Conservation (phyloP, 2,329 filamentous ascomycete genomes). For the Colletotrichum gloeosporioides region DNA sequence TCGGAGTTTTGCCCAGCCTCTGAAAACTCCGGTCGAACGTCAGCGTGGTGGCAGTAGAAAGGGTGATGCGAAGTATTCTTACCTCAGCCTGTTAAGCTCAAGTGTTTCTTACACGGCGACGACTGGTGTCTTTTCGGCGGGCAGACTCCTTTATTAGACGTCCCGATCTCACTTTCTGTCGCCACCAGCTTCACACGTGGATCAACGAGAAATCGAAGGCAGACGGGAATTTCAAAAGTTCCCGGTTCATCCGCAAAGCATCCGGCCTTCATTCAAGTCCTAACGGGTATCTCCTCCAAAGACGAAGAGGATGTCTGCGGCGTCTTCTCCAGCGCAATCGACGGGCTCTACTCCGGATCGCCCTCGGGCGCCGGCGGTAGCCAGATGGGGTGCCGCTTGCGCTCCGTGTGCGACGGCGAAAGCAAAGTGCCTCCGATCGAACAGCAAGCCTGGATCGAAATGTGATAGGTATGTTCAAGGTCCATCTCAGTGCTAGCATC, state of each 20-base stretch:
- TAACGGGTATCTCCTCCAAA: fast-evolving
- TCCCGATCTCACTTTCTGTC: fast-evolving
- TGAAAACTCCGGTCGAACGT: not conserved
- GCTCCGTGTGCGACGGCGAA: slow-evolving; percentile 54
- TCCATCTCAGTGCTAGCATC: not conserved
- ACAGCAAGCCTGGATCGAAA: slow-evolving; percentile 39
- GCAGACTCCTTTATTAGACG: not conserved
- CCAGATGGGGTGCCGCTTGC: slow-evolving; percentile 55
- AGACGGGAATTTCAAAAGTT: not conserved
- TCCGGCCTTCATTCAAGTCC: fast-evolving
- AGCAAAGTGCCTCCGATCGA: slow-evolving; percentile 54
- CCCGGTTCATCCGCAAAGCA: fast-evolving
- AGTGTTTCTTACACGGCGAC: fast-evolving
- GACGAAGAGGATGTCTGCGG: not conserved
- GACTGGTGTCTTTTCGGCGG: fast-evolving
- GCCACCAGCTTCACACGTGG: not conserved
- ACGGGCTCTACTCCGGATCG: not conserved
- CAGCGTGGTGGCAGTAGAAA: not conserved
- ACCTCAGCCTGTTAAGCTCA: not conserved
- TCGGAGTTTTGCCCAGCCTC: not conserved
- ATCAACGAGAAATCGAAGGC: fast-evolving
- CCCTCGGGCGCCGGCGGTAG: not conserved
- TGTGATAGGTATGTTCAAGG: slow-evolving; percentile 45
- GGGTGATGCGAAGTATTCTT: not conserved
- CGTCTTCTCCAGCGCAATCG: not conserved